Conservation (phyloP, 371 early-diverging fungal species). For the Rhizopus delemar region DNA sequence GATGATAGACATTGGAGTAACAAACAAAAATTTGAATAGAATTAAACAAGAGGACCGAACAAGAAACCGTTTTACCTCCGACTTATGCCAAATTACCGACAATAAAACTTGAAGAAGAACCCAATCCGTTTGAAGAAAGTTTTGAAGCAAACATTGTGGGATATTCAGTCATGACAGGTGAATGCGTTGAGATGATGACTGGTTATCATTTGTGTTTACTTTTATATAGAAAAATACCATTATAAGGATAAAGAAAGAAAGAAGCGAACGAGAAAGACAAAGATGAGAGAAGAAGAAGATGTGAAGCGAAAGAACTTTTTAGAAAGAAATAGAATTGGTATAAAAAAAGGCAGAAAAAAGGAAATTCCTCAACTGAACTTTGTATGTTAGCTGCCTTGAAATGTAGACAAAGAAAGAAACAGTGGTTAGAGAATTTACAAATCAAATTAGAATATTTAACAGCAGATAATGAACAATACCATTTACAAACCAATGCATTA, state of each 20-base stretch:
- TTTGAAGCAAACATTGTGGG: slow-evolving; percentile 11
- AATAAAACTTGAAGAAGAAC: slow-evolving; percentile 30
- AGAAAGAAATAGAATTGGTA: slow-evolving; percentile 82
- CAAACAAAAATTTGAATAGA: background rate
- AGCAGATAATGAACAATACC: slow-evolving; percentile 53
- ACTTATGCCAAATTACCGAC: slow-evolving; percentile 22
- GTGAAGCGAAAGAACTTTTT: slow-evolving; percentile 79
- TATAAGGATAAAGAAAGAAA: background rate
- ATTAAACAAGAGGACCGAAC: background rate
- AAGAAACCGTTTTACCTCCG: slow-evolving; percentile 24
- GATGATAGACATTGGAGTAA: background rate
- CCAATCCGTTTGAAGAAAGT: slow-evolving; percentile 35
- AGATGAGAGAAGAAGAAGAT: slow-evolving; percentile 45
- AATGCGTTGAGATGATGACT: background rate
- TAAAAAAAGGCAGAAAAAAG: background rate
- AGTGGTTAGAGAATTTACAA: slow-evolving; percentile 62
- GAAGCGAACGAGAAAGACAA: background rate
- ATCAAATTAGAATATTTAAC: slow-evolving; percentile 55
- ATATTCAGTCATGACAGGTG: background rate
- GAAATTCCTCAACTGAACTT: background rate
- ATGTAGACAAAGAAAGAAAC: slow-evolving; percentile 73
- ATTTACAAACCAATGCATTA: slow-evolving; percentile 44
- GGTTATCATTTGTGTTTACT: too few species aligned
- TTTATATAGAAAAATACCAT: background rate
- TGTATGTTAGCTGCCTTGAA: slow-evolving; percentile 59